phyloP scores from a whole-genome alignment of 139 green algal species.

The Trebouxia sp. region DNA sequence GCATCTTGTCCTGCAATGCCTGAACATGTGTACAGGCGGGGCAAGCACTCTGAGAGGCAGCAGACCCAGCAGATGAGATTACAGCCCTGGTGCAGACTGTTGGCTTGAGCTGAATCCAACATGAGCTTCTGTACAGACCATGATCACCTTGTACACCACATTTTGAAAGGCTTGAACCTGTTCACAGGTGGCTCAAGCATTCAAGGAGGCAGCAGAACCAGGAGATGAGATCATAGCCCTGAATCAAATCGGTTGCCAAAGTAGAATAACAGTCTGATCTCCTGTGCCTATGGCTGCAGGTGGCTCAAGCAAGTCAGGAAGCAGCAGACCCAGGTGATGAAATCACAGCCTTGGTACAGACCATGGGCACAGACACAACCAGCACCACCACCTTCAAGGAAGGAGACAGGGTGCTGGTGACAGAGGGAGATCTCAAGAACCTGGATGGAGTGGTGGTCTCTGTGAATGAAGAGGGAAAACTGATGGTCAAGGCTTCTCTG shows the following conservation, averaged over 20 bases:
- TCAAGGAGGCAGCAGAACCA: neutral
- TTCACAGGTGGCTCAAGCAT: neutral
- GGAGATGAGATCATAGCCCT: neutral
- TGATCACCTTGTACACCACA: too few species aligned
- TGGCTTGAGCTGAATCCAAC: too few species aligned
- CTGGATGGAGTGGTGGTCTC: constrained; percentile 69
- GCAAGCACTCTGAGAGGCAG: too few species aligned
- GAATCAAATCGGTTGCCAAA: too few species aligned
- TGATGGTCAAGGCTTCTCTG: constrained; percentile 67
- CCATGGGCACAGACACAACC: neutral
- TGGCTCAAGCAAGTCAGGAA: neutral
- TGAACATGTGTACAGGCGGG: too few species aligned
- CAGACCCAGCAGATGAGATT: too few species aligned
- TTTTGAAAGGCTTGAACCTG: too few species aligned
- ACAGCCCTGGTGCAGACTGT: too few species aligned
- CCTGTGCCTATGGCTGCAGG: neutral
- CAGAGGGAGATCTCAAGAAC: constrained; percentile 83
- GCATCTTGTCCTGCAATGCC: too few species aligned
- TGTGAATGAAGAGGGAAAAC: constrained; percentile 65
- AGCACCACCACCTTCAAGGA: constrained; percentile 46
- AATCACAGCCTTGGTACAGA: neutral
- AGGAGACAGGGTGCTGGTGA: constrained; percentile 63
- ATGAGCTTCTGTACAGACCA: too few species aligned
- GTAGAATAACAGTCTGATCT: neutral
- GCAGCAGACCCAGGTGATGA: constrained; percentile 6